A percentile compares a stretch with the other conserved stretches of the same genome.
Conservation (phyloP, 805 yeast species). For the Hanseniaspora pseudoguilliermondii region DNA sequence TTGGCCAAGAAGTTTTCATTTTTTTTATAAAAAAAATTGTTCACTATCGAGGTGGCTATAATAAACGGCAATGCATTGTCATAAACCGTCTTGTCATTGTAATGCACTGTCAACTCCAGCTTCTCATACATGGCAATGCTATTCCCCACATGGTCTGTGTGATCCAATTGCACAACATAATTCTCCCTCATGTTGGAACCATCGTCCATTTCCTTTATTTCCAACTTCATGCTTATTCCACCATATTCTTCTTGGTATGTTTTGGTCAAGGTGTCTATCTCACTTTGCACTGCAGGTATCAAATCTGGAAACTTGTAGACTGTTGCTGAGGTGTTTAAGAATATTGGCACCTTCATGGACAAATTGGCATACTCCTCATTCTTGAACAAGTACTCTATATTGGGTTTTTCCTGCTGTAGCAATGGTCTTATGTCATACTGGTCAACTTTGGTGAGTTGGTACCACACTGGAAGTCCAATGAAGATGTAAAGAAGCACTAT, state of each 20-base stretch:
- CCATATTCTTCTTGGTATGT: slow-evolving; percentile 21
- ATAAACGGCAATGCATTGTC: slow-evolving; percentile 51
- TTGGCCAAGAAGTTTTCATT: slow-evolving; percentile 21
- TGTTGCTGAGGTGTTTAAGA: slow-evolving; percentile 26
- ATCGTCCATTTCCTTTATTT: slow-evolving; percentile 7
- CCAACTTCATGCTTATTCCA: slow-evolving; percentile 28
- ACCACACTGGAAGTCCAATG: slow-evolving; percentile 34
- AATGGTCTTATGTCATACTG: slow-evolving; percentile 11
- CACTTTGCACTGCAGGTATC: slow-evolving; percentile 39
- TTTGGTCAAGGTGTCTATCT: slow-evolving; percentile 32
- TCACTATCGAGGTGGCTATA: slow-evolving; percentile 40
- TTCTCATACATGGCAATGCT: slow-evolving; percentile 21
- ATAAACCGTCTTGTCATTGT: neutral
- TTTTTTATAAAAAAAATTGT: slow-evolving; percentile 36
- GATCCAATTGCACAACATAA: slow-evolving; percentile 29
- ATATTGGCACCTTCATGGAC: slow-evolving; percentile 33
- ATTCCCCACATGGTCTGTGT: slow-evolving; percentile 34
- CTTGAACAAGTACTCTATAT: slow-evolving; percentile 26
- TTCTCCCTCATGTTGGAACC: neutral
- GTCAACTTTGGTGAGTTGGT: slow-evolving; percentile 31
- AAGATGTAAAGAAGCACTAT: slow-evolving; percentile 22
- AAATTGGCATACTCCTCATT: slow-evolving; percentile 27
- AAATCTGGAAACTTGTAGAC: slow-evolving; percentile 56
- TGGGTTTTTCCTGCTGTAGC: slow-evolving; percentile 28
- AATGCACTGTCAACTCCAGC: slow-evolving; percentile 7